Conservation (phyloP, 805 yeast species). For the Candida vaughaniae region DNA sequence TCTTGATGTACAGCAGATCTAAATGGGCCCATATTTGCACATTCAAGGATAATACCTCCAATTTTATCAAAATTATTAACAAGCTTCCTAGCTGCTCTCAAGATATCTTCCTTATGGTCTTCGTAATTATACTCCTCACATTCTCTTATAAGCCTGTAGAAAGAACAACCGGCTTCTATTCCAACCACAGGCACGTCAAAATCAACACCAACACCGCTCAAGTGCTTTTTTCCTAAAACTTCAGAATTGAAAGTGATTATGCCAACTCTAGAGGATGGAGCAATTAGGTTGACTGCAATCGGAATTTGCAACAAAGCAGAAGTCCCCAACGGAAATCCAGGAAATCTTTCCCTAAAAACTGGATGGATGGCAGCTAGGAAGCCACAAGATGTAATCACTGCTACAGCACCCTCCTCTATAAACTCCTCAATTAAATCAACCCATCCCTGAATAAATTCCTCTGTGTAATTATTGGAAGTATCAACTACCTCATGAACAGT, state of each 20-base stretch:
- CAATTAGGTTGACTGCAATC: slow-evolving; percentile 17
- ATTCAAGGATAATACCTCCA: slow-evolving; percentile 30
- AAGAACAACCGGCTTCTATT: slow-evolving; percentile 6
- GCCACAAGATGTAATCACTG: slow-evolving; percentile 34
- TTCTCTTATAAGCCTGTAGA: slow-evolving; percentile 13
- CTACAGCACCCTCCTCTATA: slow-evolving; percentile 28
- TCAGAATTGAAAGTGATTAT: slow-evolving; percentile 28
- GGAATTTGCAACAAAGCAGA: slow-evolving; percentile 30
- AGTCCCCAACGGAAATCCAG: slow-evolving; percentile 32
- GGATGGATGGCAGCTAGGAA: slow-evolving; percentile 30
- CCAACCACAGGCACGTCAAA: slow-evolving; percentile 17
- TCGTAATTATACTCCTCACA: slow-evolving; percentile 24
- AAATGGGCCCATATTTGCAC: slow-evolving; percentile 35
- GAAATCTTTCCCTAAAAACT: slow-evolving; percentile 17
- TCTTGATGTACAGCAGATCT: slow-evolving; percentile 23
- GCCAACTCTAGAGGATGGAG: slow-evolving; percentile 21
- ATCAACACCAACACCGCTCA: slow-evolving; percentile 26
- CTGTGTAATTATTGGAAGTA: slow-evolving; percentile 15
- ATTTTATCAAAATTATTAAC: slow-evolving; percentile 8
- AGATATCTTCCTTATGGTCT: slow-evolving; percentile 16
- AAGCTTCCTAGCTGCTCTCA: slow-evolving; percentile 11
- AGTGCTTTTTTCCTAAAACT: slow-evolving; percentile 22
- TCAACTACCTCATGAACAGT: slow-evolving; percentile 6
- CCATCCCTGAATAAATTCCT: slow-evolving; percentile 23
- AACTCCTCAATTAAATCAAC: slow-evolving; percentile 24